Percentiles rank a stretch among this genome's conserved stretches.
phyloP scores from a whole-genome alignment of 106 monocot species.

The Dioscorea dumetorum region DNA sequence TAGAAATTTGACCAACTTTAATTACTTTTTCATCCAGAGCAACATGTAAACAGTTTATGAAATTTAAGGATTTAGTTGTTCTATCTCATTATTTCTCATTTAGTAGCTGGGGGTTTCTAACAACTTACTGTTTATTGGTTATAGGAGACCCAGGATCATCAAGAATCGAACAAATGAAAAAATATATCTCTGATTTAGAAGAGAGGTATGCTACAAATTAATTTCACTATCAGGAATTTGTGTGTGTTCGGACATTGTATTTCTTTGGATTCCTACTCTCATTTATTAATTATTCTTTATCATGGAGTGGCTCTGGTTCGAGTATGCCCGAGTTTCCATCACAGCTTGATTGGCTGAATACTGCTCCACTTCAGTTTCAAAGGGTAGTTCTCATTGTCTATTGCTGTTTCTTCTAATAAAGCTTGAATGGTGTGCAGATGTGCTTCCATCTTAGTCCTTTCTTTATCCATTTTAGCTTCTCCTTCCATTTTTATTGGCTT shows the following conservation, averaged over 20 bases:
- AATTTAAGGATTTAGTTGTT: too few species aligned
- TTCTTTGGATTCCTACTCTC: slow-evolving; percentile 2
- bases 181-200: slow-evolving; percentile 75
- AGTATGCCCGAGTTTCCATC: slow-evolving; percentile 82
- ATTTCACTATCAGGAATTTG: background rate
- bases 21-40: too few species aligned
- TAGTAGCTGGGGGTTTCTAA: too few species aligned
- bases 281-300: slow-evolving; percentile 13
- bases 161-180: slow-evolving; percentile 62
- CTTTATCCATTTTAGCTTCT: too few species aligned
- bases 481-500: background rate
- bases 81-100: too few species aligned
- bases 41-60: too few species aligned
- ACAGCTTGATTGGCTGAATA: slow-evolving; percentile 94
- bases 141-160: slow-evolving; percentile 38
- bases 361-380: slow-evolving; percentile 83
- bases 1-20: too few species aligned
- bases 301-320: slow-evolving; percentile 43
- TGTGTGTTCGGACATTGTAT: background rate
- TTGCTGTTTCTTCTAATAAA: background rate
- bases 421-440: background rate
- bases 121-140: slow-evolving; percentile 1
- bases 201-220: slow-evolving; percentile 33
- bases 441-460: background rate
- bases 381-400: slow-evolving; percentile 41